phyloP scores from a whole-genome alignment of 2,329 filamentous ascomycete species.

The Gyromitra esculenta region DNA sequence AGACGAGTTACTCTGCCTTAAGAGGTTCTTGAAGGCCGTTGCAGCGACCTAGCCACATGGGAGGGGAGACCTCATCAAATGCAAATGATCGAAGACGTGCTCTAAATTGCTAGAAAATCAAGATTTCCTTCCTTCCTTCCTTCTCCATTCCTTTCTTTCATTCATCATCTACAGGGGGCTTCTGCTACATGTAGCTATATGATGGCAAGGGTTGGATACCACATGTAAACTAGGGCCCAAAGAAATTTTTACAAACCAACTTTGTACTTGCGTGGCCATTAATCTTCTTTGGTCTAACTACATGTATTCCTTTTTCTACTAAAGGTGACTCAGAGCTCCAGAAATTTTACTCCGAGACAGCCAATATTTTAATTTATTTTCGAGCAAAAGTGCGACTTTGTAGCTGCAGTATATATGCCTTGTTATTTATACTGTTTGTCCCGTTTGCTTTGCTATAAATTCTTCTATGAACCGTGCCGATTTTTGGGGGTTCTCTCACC shows the following conservation, averaged over 20 bases:
- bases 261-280: too few species aligned
- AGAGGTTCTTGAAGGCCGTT: conserved; percentile 21
- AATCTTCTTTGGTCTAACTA: background rate
- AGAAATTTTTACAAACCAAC: too few species aligned
- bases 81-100: background rate
- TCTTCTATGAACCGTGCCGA: conserved; percentile 76
- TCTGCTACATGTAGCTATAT: background rate
- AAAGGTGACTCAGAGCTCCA: background rate
- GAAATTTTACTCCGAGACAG: background rate
- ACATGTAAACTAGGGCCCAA: too few species aligned
- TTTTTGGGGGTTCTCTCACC: conserved; percentile 85
- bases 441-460: conserved; percentile 75
- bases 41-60: conserved; percentile 4
- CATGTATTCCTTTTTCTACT: background rate
- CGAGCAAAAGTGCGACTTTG: background rate
- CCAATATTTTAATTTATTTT: background rate
- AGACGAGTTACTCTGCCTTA: conserved; percentile 18
- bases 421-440: background rate
- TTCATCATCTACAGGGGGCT: too few species aligned
- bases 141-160: too few species aligned
- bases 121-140: background rate
- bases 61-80: background rate
- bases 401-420: background rate
- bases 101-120: too few species aligned
- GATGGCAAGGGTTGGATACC: background rate